Evolutionary conservation across 106 monocot species (phyloP).

Genomic region (Dendrobium nobile): DNA sequence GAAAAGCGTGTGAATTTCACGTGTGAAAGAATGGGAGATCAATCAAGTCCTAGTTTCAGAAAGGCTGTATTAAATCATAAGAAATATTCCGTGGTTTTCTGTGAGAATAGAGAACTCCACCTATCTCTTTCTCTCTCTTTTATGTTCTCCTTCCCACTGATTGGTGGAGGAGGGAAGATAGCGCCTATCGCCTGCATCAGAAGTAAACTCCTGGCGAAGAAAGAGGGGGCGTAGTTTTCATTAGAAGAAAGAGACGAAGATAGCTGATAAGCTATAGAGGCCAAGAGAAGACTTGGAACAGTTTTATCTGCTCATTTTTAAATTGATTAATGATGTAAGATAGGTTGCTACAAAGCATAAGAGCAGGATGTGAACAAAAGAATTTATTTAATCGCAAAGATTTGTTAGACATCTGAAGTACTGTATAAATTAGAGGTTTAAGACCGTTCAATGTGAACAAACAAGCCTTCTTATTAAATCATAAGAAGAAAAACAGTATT

Average conservation of each 20-base stretch:
- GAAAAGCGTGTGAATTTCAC: background rate
- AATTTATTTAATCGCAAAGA: too few relatives aligned
- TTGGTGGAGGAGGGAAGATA: background rate
- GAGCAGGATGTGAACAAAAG: too few relatives aligned
- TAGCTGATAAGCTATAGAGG: background rate
- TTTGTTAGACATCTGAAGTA: too few relatives aligned
- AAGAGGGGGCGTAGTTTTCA: background rate
- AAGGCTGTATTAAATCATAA: background rate
- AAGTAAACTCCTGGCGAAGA: background rate
- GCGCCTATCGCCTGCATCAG: too few relatives aligned
- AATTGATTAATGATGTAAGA: too few relatives aligned
- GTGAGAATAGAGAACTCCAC: background rate
- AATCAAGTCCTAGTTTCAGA: background rate
- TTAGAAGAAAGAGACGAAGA: background rate
- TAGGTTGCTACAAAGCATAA: too few relatives aligned
- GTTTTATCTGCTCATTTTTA: background rate
- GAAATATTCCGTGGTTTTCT: background rate
- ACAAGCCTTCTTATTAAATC: too few relatives aligned
- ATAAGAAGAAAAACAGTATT: too few relatives aligned
- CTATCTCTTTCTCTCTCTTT: background rate
- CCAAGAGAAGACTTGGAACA: background rate
- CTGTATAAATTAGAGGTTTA: too few relatives aligned
- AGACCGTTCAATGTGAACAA: too few relatives aligned
- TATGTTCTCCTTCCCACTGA: background rate
- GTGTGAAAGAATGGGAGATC: background rate